A percentile compares a stretch with the other conserved stretches of the same genome.
phyloP scores from a whole-genome alignment of 2,329 filamentous ascomycete genomes.

The Corniculantispora saksenae region DNA sequence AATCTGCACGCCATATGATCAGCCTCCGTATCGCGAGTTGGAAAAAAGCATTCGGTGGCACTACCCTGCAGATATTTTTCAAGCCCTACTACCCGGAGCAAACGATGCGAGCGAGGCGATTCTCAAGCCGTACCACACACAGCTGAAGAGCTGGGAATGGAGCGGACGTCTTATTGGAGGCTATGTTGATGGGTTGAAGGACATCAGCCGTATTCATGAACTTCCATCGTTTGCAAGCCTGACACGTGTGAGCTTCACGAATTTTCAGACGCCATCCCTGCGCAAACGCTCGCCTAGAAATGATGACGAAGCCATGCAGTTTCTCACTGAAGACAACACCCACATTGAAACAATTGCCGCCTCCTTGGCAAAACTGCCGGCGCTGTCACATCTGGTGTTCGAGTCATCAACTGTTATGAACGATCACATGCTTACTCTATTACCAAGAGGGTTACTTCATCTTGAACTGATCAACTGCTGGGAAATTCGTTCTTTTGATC shows the following conservation, averaged over 20 bases:
- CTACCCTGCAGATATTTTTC: slow-evolving; percentile 67
- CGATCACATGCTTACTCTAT: slow-evolving; percentile 63
- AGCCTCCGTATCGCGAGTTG: slow-evolving; percentile 64
- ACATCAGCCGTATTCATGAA: slow-evolving; percentile 54
- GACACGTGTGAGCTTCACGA: slow-evolving; percentile 60
- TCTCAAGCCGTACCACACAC: slow-evolving; percentile 33
- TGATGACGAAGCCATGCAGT: slow-evolving; percentile 32
- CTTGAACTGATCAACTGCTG: slow-evolving; percentile 80
- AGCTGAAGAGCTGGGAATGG: slow-evolving; percentile 62
- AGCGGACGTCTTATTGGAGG: slow-evolving; percentile 55
- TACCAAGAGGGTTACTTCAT: slow-evolving; percentile 66
- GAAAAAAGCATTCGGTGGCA: slow-evolving; percentile 64
- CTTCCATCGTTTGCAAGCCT: slow-evolving; percentile 58
- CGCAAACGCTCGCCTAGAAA: slow-evolving; percentile 37
- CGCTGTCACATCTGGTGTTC: slow-evolving; percentile 68
- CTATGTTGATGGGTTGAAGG: slow-evolving; percentile 47
- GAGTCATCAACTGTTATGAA: slow-evolving; percentile 75
- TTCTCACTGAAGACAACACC: slow-evolving; percentile 44
- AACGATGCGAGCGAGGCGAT: slow-evolving; percentile 30
- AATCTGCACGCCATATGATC: slow-evolving; percentile 69
- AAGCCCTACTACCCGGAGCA: slow-evolving; percentile 59
- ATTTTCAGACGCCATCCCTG: slow-evolving; percentile 59
- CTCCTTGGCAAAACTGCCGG: slow-evolving; percentile 51
- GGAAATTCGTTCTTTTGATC: slow-evolving; percentile 66
- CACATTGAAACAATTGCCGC: slow-evolving; percentile 39